A percentile compares a stretch with the other conserved stretches of the same genome.
These are phyloP conservation scores for Ustilago trichophora DNA, from an alignment of 1,284 basidiomycete species.

Conservation along the genomic window DNA sequence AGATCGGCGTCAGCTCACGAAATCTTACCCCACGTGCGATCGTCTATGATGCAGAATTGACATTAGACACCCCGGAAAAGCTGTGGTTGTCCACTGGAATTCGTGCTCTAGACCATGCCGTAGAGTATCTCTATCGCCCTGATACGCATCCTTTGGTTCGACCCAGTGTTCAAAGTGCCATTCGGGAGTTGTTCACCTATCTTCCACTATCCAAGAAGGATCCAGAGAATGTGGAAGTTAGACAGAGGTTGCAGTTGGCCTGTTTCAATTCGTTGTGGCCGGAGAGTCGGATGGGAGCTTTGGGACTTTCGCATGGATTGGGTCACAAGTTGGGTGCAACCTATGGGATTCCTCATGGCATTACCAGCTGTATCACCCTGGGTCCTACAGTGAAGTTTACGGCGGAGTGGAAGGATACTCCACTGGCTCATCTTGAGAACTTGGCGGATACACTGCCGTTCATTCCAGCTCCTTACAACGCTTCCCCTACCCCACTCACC, in stretches of 20 bases:
- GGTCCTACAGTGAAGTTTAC: slow-evolving; percentile 24
- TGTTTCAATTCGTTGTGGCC: slow-evolving; percentile 81
- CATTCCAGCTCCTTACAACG: slow-evolving; percentile 50
- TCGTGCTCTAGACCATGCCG: slow-evolving; percentile 79
- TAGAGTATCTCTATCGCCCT: slow-evolving; percentile 78
- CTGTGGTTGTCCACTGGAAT: slow-evolving; percentile 75
- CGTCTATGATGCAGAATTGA: slow-evolving; percentile 80
- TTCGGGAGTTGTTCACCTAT: slow-evolving; percentile 78
- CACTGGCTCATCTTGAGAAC: slow-evolving; percentile 36
- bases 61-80: slow-evolving; percentile 76
- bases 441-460: slow-evolving; percentile 49
- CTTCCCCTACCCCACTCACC: slow-evolving; percentile 11
- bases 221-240: slow-evolving; percentile 72
- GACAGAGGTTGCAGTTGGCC: slow-evolving; percentile 78
- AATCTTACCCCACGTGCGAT: slow-evolving; percentile 68
- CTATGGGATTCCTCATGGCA: slow-evolving; percentile 81
- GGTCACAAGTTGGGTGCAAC: slow-evolving; percentile 77
- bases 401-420: slow-evolving; percentile 19
- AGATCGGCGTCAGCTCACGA: slow-evolving; percentile 71
- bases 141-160: slow-evolving; percentile 72
- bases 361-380: slow-evolving; percentile 82
- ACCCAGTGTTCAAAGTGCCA: slow-evolving; percentile 48
- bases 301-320: slow-evolving; percentile 76
- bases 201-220: slow-evolving; percentile 75
- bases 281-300: slow-evolving; percentile 70